Evolutionary conservation across 2,329 filamentous ascomycete genomes (phyloP), one percentile per base, ranked within the genome.

Genomic region (Penicillium sp.): DNA sequence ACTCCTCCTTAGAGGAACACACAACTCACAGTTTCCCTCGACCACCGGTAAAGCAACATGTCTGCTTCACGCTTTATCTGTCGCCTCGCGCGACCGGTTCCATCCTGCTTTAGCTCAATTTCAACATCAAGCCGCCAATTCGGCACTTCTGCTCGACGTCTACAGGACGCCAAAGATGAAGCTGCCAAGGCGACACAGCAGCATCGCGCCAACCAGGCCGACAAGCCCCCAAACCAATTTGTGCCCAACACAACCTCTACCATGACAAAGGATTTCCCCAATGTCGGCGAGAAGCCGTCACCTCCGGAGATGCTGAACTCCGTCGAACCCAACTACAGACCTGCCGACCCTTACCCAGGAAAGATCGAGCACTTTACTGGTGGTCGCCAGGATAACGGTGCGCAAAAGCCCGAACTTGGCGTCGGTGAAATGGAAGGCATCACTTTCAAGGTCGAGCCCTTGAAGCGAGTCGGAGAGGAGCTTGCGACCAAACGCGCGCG

Each of bases 351-450:
- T 1, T 77, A 81, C 46, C 83, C 83, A 0, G 82, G 85, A 64
- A 86, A 84, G 67, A 85, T 84, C 8, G 80, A 87, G 67, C 77
- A 81, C 56, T 86, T 87, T 81, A 88, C 84, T 0, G 85, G 85
- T 29, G 84, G 83, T 44, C 83, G 82, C 11, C 84, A 87, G 70
- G 71, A 77, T 51, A 75, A 73, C 43, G 75, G 76, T 3, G 75
- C 81, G 67, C 75, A 66, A 60, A 83, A 83, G 68, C 75, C 81
- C 55, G 90, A 96, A 64, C 82, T 96, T 56, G 86, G 80, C 42
- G 89, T 94, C 66, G 92, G 91, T 69, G 91, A 97, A 80, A 85
- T 97, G 68, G 86, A 95, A 72, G 91, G 91, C 62, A 89, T 88
- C 59, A 83, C 84, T 54, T 96, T 97, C 77, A 89, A 85, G 72